Evolutionary conservation across 2,329 filamentous ascomycete genomes (phyloP).

Genomic region (Aspergillus candidus): DNA sequence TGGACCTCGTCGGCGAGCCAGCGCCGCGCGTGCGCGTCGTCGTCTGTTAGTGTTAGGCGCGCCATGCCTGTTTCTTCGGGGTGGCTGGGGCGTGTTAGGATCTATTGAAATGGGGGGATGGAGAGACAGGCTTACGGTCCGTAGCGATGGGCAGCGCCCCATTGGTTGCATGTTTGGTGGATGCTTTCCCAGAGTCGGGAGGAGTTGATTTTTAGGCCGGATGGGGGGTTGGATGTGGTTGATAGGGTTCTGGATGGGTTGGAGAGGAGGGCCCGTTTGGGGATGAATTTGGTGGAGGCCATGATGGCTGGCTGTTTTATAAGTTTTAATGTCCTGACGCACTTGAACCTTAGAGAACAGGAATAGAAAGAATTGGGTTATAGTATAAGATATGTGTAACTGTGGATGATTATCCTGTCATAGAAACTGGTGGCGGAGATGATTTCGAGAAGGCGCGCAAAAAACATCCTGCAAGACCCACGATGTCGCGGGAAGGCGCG

Average conservation of each 20-base stretch:
- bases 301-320: too few species aligned
- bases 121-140: conserved; percentile 18
- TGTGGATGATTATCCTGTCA: too few species aligned
- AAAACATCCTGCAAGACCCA: background rate
- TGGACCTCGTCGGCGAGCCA: conserved; percentile 62
- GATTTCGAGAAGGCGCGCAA: background rate
- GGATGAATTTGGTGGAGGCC: too few species aligned
- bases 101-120: background rate
- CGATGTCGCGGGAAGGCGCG: too few species aligned
- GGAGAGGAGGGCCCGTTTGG: too few species aligned
- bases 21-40: conserved; percentile 59
- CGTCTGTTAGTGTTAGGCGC: conserved; percentile 61
- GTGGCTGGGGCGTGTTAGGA: conserved; percentile 3
- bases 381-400: too few species aligned
- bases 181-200: conserved; percentile 25
- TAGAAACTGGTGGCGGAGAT: too few species aligned
- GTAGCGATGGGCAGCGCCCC: conserved; percentile 25
- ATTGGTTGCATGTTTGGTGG: conserved; percentile 26
- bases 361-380: too few species aligned
- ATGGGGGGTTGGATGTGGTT: conserved; percentile 1
- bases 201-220: conserved; percentile 23
- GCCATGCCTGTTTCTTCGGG: conserved; percentile 54
- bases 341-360: too few species aligned
- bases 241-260: too few species aligned
- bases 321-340: too few species aligned